Conservation (phyloP, 345 rosid species). For the Draba incana region DNA sequence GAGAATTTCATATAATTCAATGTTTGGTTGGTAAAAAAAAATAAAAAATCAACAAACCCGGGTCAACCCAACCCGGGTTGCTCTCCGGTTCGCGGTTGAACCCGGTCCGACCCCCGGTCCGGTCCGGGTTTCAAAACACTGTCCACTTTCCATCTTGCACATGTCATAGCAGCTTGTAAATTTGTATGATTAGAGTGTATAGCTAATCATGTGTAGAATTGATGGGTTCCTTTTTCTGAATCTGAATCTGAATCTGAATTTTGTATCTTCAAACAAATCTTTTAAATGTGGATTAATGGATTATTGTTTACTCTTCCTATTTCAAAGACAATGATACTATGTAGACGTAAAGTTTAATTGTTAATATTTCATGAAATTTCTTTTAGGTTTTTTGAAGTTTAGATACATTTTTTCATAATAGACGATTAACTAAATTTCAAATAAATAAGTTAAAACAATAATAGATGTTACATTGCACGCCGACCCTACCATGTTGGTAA, state of each 20-base stretch:
- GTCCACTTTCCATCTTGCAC: conserved; percentile 22
- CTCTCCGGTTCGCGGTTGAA: no score
- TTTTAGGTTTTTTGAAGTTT: neutral
- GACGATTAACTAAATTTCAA: neutral
- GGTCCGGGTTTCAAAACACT: no score
- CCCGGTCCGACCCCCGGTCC: no score
- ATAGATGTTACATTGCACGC: conserved; percentile 31
- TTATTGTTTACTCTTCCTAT: neutral
- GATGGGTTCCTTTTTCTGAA: neutral
- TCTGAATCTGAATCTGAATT: conserved; percentile 18
- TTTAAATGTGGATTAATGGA: neutral
- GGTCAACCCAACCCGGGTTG: no score
- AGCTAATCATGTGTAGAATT: conserved; percentile 24
- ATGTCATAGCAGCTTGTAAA: conserved; percentile 11
- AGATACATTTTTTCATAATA: neutral
- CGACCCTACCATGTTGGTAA: conserved; percentile 29
- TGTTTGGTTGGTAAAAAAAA: no score
- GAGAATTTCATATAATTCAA: no score
- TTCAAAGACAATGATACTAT: neutral
- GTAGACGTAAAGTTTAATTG: neutral
- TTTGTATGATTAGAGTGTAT: conserved; percentile 20
- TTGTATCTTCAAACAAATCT: neutral
- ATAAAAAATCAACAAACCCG: no score
- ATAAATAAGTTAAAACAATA: neutral
- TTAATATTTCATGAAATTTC: neutral